A percentile compares a stretch with the other conserved stretches of the same genome.
Conservation (phyloP, 192 early-diverging fungal species). For the Coemansia sp. region DNA sequence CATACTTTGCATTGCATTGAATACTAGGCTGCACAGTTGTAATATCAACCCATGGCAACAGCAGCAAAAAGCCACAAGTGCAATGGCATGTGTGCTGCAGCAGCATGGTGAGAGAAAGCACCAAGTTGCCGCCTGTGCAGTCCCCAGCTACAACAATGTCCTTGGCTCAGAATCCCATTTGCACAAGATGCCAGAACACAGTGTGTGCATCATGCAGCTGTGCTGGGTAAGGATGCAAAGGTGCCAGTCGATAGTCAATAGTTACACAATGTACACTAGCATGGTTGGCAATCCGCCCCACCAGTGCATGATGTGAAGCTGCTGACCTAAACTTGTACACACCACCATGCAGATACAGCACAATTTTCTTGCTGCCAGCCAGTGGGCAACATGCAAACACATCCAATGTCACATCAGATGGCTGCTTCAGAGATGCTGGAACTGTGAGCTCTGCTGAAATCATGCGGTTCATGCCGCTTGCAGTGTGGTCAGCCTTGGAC, state of each 20-base stretch:
- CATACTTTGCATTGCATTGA: conserved; percentile 24
- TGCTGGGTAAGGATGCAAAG: conserved; percentile 54
- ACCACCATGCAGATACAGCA: conserved; percentile 81
- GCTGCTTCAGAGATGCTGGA: conserved; percentile 6
- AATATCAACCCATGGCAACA: conserved; percentile 55
- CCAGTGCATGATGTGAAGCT: conserved; percentile 52
- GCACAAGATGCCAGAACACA: conserved; percentile 57
- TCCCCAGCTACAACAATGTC: conserved; percentile 69
- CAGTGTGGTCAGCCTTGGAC: conserved; percentile 10
- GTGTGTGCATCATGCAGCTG: conserved; percentile 65
- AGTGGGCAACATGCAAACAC: conserved; percentile 28
- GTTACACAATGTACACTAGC: conserved; percentile 38
- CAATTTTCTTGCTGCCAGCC: conserved; percentile 44
- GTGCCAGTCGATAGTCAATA: conserved; percentile 48
- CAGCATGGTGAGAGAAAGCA: conserved; percentile 61
- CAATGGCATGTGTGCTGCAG: conserved; percentile 57
- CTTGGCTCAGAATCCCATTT: conserved; percentile 58
- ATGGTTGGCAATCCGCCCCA: conserved; percentile 57
- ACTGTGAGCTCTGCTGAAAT: conserved; percentile 31
- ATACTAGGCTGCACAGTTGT: conserved; percentile 16
- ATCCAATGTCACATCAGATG: neutral
- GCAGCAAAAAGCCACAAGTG: conserved; percentile 57
- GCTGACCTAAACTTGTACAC: conserved; percentile 59
- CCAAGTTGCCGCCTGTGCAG: conserved; percentile 70
- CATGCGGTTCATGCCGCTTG: neutral